Base-by-base conservation (phyloP, 1,139 yeast species). In the Pichia sp. region DNA sequence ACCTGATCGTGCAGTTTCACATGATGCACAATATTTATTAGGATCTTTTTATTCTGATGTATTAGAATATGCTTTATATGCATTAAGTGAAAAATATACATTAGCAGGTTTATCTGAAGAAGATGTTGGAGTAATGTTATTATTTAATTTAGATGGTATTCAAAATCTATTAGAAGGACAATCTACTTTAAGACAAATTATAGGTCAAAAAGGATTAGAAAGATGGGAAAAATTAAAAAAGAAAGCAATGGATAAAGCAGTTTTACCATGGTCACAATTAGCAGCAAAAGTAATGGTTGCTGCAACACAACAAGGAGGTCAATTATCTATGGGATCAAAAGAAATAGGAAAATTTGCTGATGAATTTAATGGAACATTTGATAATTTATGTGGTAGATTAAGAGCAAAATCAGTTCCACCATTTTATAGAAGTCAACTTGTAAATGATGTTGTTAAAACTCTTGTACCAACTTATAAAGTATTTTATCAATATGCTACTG, bases 291-390 rank as follows among this genome's bases (percentile, higher is more conserved):
- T 90, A 44, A 81, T 90, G 68, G 89, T 82, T 53, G 82, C 81
- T 65, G 80, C 90, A 27, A 78, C 80, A 29, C 45, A 46, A 27
- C 73, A 73, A 32, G 70, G 74, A 41, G 67, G 70, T 6, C 40
- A 43, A 29, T 35, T 47, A 12, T 71, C 70, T 47, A 48, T 58
- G 54, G 51, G 54, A 5, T 43, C 80, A 4, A 73, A 77, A 31
- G 90, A 89, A 58, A 95, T 90, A 53, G 79, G 80, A 51, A 97
- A 89, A 43, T 78, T 75, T 46, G 79, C 90, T 48, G 94, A 92
- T 59, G 97, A 92, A 50, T 80, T 87, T 58, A 90, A 89, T 68
- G 77, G 75, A 54, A 77, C 70, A 46, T 90, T 92, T 66, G 90
- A 92, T 57, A 79, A 80, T n/a, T 29, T 44, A 11, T 44, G 48